Evolutionary conservation across 2,329 filamentous ascomycete species (phyloP).

Genomic region (Diplodia mutila): DNA sequence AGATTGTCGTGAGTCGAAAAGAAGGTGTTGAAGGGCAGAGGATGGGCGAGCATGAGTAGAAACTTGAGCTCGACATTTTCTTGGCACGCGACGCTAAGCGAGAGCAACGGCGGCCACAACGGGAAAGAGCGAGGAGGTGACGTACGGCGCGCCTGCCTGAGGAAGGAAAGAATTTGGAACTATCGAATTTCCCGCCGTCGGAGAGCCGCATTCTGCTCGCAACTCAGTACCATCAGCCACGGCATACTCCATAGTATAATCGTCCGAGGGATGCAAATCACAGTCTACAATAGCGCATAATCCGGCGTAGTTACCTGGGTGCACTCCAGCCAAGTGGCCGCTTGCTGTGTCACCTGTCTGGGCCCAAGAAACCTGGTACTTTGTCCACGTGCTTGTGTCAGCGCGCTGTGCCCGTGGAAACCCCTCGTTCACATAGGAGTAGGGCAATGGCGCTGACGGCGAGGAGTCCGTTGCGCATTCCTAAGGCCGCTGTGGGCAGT

Average conservation of each 20-base stretch:
- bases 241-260: neutral
- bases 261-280: no score
- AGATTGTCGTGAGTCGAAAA: neutral
- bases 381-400: no score
- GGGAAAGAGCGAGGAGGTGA: neutral
- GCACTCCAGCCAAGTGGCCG: no score
- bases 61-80: neutral
- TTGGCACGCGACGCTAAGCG: conserved; percentile 2
- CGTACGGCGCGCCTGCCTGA: neutral
- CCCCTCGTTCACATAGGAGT: no score
- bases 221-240: neutral
- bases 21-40: neutral
- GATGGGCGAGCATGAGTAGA: neutral
- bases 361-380: no score
- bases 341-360: no score
- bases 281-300: no score
- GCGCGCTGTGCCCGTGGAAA: no score
- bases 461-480: neutral
- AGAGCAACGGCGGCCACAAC: neutral
- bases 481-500: neutral
- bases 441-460: no score
- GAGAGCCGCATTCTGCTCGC: conserved; percentile 12
- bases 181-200: conserved; percentile 9
- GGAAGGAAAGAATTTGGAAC: conserved; percentile 1
- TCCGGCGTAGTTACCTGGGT: no score